Conservation (phyloP, 2,329 filamentous ascomycete genomes). For the Talaromyces sp. region DNA sequence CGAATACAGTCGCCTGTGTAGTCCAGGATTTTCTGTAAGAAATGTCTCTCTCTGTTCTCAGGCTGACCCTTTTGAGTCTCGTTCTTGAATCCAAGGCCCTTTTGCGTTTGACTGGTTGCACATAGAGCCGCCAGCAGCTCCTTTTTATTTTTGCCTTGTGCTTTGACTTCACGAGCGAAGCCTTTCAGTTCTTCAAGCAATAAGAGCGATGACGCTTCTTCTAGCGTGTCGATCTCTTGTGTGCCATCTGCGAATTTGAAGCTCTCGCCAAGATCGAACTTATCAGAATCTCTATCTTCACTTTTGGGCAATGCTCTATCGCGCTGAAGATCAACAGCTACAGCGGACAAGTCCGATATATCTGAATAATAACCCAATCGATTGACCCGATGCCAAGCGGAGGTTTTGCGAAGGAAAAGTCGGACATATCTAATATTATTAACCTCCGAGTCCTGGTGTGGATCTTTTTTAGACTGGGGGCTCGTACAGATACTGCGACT, state of each 20-base stretch:
- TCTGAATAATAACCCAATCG: constrained; percentile 80
- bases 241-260: constrained; percentile 84
- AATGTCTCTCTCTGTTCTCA: constrained; percentile 72
- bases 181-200: constrained; percentile 84
- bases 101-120: constrained; percentile 73
- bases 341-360: constrained; percentile 70
- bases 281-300: constrained; percentile 18
- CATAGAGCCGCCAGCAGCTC: constrained; percentile 76
- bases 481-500: constrained; percentile 84
- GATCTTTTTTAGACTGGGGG: not conserved
- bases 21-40: constrained; percentile 73
- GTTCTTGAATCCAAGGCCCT: constrained; percentile 69
- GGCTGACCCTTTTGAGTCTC: constrained; percentile 45
- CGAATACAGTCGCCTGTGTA: constrained; percentile 83
- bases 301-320: constrained; percentile 58
- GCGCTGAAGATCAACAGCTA: constrained; percentile 67
- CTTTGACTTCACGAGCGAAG: constrained; percentile 82
- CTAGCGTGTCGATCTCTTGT: constrained; percentile 72
- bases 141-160: constrained; percentile 84
- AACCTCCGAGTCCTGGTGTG: constrained; percentile 1
- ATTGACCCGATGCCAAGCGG: constrained; percentile 83
- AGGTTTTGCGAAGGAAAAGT: constrained; percentile 87
- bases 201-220: constrained; percentile 80
- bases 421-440: constrained; percentile 72
- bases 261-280: constrained; percentile 52